These are phyloP conservation scores for Dryas alaskensis DNA, from an alignment of 306 rosid species.

Conservation along the genomic window DNA sequence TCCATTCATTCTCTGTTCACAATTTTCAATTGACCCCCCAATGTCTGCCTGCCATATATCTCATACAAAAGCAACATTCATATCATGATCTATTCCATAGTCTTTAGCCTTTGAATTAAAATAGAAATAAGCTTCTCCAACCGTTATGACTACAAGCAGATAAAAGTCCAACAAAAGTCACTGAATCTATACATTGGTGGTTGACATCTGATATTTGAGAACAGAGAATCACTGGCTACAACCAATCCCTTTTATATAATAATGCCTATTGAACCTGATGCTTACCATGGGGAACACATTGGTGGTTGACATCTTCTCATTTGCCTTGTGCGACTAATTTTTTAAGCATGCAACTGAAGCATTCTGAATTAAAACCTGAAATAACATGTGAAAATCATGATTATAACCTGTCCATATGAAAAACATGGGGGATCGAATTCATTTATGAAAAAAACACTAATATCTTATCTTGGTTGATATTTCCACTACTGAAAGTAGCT, in stretches of 20 bases:
- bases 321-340: background rate
- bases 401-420: background rate
- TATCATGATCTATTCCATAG: slow-evolving; percentile 44
- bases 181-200: slow-evolving; percentile 33
- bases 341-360: background rate
- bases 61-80: no score
- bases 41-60: no score
- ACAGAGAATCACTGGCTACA: no score
- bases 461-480: background rate
- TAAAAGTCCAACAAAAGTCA: slow-evolving; percentile 73
- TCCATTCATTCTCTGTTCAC: background rate
- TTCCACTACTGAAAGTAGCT: background rate
- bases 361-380: background rate
- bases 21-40: no score
- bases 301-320: background rate
- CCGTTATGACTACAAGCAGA: slow-evolving; percentile 67
- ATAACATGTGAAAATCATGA: slow-evolving; percentile 2
- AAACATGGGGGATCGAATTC: background rate
- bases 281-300: no score
- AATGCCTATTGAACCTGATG: no score
- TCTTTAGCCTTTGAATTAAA: slow-evolving; percentile 59
- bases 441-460: background rate
- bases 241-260: no score
- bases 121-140: slow-evolving; percentile 68
- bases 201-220: no score